phyloP scores from a whole-genome alignment of 352 stramenopile species.

The Globisporangium paroecandrum region DNA sequence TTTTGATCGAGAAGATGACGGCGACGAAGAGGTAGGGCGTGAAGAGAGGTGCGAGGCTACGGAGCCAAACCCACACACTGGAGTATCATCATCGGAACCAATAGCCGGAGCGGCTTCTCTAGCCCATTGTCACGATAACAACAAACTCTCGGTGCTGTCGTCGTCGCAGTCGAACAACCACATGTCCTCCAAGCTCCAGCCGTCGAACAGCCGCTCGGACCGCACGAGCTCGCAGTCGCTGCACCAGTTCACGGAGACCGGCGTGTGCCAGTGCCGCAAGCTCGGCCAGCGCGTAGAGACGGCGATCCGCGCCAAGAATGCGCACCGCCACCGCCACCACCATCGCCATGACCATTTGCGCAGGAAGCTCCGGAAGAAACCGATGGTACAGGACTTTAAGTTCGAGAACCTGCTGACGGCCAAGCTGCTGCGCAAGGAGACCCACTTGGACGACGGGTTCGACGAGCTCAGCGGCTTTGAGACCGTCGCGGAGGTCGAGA shows the following conservation, averaged over 20 bases:
- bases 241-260: conserved; percentile 26
- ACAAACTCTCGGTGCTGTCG: conserved; percentile 6
- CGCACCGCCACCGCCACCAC: conserved; percentile 20
- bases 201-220: conserved; percentile 7
- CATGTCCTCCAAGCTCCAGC: conserved; percentile 6
- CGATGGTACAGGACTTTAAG: background rate
- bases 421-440: conserved; percentile 16
- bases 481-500: conserved; percentile 11
- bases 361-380: conserved; percentile 6
- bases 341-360: conserved; percentile 20
- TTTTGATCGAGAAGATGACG: background rate
- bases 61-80: background rate
- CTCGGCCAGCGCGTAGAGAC: conserved; percentile 50
- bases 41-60: background rate
- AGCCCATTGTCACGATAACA: background rate
- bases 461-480: conserved; percentile 18
- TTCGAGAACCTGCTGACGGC: conserved; percentile 18
- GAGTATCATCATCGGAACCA: background rate
- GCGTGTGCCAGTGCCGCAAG: conserved; percentile 45
- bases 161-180: background rate
- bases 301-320: conserved; percentile 15
- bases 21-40: background rate
- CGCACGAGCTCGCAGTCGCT: conserved; percentile 16
- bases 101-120: background rate
- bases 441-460: background rate